Base-by-base conservation (phyloP, 2,329 filamentous ascomycete species). In the Periconia sp. region DNA sequence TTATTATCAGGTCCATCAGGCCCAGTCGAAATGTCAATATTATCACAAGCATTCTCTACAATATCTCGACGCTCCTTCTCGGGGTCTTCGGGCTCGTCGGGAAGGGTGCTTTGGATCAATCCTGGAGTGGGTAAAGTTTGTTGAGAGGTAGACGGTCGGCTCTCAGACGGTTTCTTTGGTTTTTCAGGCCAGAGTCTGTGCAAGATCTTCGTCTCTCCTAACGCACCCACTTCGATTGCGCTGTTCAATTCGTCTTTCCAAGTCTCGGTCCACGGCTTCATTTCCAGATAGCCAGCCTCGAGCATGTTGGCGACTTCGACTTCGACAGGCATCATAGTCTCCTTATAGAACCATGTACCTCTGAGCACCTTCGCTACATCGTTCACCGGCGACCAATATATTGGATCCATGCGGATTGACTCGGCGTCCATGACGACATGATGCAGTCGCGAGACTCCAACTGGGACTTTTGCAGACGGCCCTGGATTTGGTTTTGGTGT, bases 291-390 rank as follows among this genome's bases (percentile, higher is more conserved):
- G 5, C 92, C 92, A n/a, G 85, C 81, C 67, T 99, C 94, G 1
- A 99, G 78, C 68, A 92, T 90, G 58, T 97, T 99, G 7, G 94
- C 91, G 23, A 96, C 86, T 12, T 83, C 76, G 1, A 89, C 82
- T 50, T 95, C 89, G 5, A 99, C 82, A 0, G 94, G 94, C 45
- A 89, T 76, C 91, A 97, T 96, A 1, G 88, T 92, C 63, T 96
- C 92, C 73, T 87, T 88, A 70, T 97, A 97, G 67, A 99, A 99
- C 94, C 94, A 99, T 0, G 92, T 97, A 1, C 88, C 91, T 53
- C 94, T 81, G 43, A 87, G 79, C 2, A 97, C 91, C 24, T 85
- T 78, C 5, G 89, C 87, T 22, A 95, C 82, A 61, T 97, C 94
- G 59, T 95, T 91, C 22, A 97, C 81, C 6, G 94, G 92, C 13